Evolutionary conservation across 2,329 filamentous ascomycete species (phyloP).

Genomic region (Fusarium equiseti): DNA sequence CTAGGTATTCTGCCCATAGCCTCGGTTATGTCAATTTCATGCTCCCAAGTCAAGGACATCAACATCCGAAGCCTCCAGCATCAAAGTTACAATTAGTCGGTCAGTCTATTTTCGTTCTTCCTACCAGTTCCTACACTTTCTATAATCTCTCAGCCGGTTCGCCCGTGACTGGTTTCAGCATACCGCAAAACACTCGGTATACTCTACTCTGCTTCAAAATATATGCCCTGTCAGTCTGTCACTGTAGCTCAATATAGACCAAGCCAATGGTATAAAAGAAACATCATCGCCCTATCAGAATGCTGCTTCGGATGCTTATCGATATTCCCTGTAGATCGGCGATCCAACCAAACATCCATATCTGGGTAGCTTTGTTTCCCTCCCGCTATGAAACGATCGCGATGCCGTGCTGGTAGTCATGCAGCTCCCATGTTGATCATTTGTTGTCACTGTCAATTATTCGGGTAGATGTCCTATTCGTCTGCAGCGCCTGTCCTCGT

Average conservation of each 20-base stretch:
- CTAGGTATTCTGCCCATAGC: neutral
- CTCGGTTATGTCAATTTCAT: slow-evolving; percentile 1
- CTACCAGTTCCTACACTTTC: neutral
- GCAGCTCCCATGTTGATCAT: neutral
- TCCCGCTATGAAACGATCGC: neutral
- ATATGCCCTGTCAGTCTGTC: neutral
- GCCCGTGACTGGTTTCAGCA: neutral
- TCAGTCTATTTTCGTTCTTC: neutral
- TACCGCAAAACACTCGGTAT: too few species aligned
- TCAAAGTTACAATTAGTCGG: neutral
- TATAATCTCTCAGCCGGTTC: neutral
- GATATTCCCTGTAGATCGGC: neutral
- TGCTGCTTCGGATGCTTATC: neutral
- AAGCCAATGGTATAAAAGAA: neutral
- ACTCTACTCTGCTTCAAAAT: neutral
- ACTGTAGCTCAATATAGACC: neutral
- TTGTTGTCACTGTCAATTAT: neutral
- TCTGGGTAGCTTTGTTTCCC: neutral
- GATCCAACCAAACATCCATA: neutral
- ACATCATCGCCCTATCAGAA: neutral
- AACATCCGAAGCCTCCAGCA: neutral
- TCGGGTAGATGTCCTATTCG: neutral
- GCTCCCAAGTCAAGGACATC: neutral
- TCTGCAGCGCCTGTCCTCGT: neutral
- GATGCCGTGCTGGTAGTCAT: neutral